Percentiles rank a stretch among this genome's conserved stretches.
phyloP scores from a whole-genome alignment of 2,329 filamentous ascomycete species.

The Thelonectria rubi region DNA sequence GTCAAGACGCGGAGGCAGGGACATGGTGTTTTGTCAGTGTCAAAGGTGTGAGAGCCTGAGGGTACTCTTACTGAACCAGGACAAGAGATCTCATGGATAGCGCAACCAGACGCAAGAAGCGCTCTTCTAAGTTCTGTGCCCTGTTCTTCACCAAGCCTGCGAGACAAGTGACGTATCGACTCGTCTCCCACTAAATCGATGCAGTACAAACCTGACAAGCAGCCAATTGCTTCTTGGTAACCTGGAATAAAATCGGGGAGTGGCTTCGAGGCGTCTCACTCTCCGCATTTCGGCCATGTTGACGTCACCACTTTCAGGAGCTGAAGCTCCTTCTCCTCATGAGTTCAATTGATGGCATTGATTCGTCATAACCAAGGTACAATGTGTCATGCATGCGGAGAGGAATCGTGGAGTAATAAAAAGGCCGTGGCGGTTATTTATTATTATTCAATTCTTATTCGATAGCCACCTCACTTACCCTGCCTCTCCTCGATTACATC shows the following conservation, averaged over 20 bases:
- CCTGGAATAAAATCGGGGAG: constrained; percentile 5
- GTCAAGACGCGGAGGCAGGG: constrained; percentile 24
- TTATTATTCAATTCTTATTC: background rate
- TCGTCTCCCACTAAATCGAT: no score
- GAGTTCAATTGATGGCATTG: constrained; percentile 17
- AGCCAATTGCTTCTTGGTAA: background rate
- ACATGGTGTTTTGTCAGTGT: background rate
- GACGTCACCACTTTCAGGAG: constrained; percentile 37
- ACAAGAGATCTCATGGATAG: no score
- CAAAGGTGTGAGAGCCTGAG: background rate
- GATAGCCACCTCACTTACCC: background rate
- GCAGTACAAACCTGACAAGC: background rate
- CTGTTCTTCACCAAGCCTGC: no score
- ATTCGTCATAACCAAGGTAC: constrained; percentile 32
- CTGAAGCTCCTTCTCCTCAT: constrained; percentile 28
- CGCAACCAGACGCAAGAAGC: no score
- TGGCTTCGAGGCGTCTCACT: constrained; percentile 16
- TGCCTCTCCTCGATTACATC: background rate
- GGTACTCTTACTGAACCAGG: background rate
- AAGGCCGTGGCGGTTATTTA: background rate
- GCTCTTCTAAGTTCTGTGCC: no score
- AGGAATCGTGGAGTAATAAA: background rate
- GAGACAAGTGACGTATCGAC: no score
- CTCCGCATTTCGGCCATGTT: constrained; percentile 32
- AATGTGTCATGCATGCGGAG: constrained; percentile 30